phyloP scores from a whole-genome alignment of 495 filamentous ascomycete species.

The Rhizodiscina lignyota region DNA sequence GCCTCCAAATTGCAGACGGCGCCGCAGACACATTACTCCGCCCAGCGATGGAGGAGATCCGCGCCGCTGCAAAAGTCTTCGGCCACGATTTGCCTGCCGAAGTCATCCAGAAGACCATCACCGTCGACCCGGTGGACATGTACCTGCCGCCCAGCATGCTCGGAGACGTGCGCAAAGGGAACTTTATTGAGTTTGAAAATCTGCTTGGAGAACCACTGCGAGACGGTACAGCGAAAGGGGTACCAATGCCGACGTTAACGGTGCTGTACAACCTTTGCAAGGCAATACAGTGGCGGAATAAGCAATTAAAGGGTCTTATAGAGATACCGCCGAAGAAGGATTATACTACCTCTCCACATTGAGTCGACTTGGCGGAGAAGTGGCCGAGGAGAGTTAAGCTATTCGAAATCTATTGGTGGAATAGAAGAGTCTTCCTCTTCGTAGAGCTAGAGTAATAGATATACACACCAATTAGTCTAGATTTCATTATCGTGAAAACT shows the following conservation, averaged over 20 bases:
- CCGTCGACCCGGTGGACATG: constrained; percentile 22
- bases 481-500: no score
- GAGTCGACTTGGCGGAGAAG: no score
- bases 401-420: no score
- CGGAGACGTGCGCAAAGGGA: constrained; percentile 30
- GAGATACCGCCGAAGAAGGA: no score
- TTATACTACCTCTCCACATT: no score
- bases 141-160: constrained; percentile 31
- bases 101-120: constrained; percentile 20
- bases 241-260: constrained; percentile 28
- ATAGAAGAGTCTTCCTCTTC: no score
- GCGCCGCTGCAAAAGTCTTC: constrained; percentile 13
- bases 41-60: constrained; percentile 27
- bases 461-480: no score
- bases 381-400: no score
- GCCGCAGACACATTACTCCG: constrained; percentile 14
- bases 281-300: constrained; percentile 25
- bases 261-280: constrained; percentile 27
- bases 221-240: constrained; percentile 25
- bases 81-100: constrained; percentile 21
- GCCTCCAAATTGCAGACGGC: constrained; percentile 16
- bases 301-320: constrained; percentile 20
- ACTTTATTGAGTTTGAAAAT: constrained; percentile 36
- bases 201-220: constrained; percentile 35
- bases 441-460: no score